Base-by-base conservation (phyloP, 2,329 filamentous ascomycete genomes). In the Beauveria sp. region DNA sequence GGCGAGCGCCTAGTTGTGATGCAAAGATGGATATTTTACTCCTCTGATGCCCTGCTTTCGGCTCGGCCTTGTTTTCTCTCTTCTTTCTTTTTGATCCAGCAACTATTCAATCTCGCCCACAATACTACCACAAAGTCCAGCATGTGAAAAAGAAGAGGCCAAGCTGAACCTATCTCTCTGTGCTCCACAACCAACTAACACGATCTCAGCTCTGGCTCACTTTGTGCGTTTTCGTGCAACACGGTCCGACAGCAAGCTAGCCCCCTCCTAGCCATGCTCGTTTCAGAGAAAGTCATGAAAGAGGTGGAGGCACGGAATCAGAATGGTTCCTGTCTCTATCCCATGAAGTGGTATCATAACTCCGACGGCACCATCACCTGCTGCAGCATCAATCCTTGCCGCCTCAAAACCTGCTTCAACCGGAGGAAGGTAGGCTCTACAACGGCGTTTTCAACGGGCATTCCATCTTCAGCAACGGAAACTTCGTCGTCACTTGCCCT, bases 371-470 rank as follows among this genome's bases (percentile, higher is more conserved):
- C 77, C 64, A 61, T 56, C 3, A 80, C 78, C 20, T 83, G 81
- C 65, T 83, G 80, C 67, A 67, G 70, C 16, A 67, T 73, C 16
- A 68, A 80, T 63, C 74, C 79, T 18, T 83, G 81, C 66, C 60
- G 63, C 3, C 56, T 69, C 53, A 50, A 60, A 3, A 64, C 61
- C 7, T 79, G 76, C 61, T 73, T 73, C 10, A 65, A 62, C 42
- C 26, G 3, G 28, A 16, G 14, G 7, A 47, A 40, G 34, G 12
- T 38, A 2, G 20, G 10, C 7, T 26, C 20, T 16, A 14, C 45
- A 20, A 49, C 28, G 5, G 18, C 43, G 40, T 58, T 22, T 14
- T 50, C 45, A 26, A 24, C 12, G 3, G 18, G 3, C 7, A 9
- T 20, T 43, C 1, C 42, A 43, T 18, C 42, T 43, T 43, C 42